Conservation (phyloP, 495 filamentous ascomycete species). For the Hyaloscypha hepaticicola region DNA sequence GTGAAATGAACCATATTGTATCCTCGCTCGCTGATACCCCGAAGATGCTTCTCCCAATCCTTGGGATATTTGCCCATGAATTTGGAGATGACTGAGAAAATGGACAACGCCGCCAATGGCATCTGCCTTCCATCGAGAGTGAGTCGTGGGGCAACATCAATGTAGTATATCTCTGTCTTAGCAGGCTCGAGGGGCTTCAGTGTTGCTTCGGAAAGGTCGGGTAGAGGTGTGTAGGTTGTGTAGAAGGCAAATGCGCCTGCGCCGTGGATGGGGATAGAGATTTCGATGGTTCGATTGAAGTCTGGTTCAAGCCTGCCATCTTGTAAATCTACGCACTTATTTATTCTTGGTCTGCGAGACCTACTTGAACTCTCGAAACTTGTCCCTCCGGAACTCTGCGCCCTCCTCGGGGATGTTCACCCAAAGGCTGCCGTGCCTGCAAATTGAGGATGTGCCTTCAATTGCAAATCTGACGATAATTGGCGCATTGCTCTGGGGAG, state of each 20-base stretch:
- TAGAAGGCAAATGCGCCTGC: conserved; percentile 97
- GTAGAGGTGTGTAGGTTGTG: conserved; percentile 85
- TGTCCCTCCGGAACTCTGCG: conserved; percentile 67
- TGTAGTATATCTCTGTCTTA: conserved; percentile 75
- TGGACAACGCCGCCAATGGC: conserved; percentile 81
- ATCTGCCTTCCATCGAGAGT: conserved; percentile 65
- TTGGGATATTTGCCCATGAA: conserved; percentile 91
- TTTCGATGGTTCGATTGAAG: conserved; percentile 88
- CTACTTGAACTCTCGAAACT: conserved; percentile 86
- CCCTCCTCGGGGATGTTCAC: conserved; percentile 85
- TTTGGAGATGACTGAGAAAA: conserved; percentile 95
- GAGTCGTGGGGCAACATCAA: conserved; percentile 87
- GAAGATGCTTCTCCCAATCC: conserved; percentile 85
- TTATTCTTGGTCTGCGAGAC: conserved; percentile 29
- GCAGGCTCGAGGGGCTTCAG: conserved; percentile 50
- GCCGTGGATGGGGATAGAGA: conserved; percentile 77
- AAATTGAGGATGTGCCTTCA: conserved; percentile 95
- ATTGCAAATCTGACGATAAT: conserved; percentile 88
- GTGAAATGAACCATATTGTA: conserved; percentile 99
- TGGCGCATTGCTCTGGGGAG: conserved; percentile 66
- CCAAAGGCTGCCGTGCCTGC: conserved; percentile 89
- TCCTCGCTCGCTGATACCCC: conserved; percentile 80
- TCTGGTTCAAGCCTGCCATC: conserved; percentile 64
- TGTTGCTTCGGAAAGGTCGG: conserved; percentile 62
- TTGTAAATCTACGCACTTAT: background rate